Evolutionary conservation across 2,329 filamentous ascomycete genomes (phyloP), one percentile per base, ranked within the genome.

Genomic region (Fusarium sarcochroum): DNA sequence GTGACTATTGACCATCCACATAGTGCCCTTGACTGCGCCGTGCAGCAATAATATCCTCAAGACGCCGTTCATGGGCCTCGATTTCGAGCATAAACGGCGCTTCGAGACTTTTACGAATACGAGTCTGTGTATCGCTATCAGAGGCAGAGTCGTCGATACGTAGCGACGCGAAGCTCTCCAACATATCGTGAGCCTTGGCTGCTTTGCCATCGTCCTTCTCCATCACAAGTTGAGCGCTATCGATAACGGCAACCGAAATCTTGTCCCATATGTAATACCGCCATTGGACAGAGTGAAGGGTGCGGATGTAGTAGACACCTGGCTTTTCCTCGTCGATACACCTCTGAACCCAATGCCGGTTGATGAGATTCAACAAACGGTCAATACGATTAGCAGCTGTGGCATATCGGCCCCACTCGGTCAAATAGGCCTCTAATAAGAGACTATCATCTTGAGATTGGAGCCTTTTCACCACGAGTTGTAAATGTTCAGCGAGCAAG

Each of bases 201-300:
- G 10, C 37, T 13, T 23, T 20, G 2, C 7, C 23, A 17, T 46
- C 14, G 2, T 18, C 21, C 23, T 21, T 38, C 10, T 38, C 15
- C 14, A 38, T 20, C 3, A 20, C 18, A 1, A 9, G n/a, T 23
- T 15, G 21, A 7, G 51, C 51, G 5, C 32, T 20, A 21, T 38
- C 20, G 7, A 54, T 11, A 6, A 54, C 32, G 2, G 8, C 8
- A n/a, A 7, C 14, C 10, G 21, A 46, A 2, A 54, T 7, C 2
- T 10, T n/a, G 1, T 15, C 10, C 51, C 51, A 54, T 8, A 46
- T 9, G 8, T 46, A 15, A 7, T 13, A 11, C 13, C 41, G 21
- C 51, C 51, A 54, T 21, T 54, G 51, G 4, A 54, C 41, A 15
- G 20, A 46, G 17, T 54, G 51, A 20, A 54, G 41, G 10, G 30